phyloP scores from a whole-genome alignment of 805 yeast genomes.

The Sugiyamaella boreocaroliniensis region DNA sequence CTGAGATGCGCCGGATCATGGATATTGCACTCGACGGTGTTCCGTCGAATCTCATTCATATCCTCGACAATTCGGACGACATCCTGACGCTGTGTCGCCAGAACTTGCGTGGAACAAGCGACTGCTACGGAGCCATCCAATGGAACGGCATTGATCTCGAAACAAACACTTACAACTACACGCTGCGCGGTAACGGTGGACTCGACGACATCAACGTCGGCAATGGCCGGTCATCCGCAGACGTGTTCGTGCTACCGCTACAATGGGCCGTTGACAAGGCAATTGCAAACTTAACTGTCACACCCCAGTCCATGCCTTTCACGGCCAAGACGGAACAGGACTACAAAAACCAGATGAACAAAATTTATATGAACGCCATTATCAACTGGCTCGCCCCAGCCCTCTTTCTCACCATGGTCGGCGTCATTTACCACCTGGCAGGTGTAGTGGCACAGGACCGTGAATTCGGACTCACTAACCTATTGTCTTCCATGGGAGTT shows the following conservation, averaged over 20 bases:
- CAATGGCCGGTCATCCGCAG: conserved; percentile 25
- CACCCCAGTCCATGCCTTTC: conserved; percentile 28
- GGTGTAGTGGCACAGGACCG: conserved; percentile 31
- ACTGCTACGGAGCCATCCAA: conserved; percentile 32
- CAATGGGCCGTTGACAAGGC: conserved; percentile 33
- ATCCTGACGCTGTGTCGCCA: conserved; percentile 26
- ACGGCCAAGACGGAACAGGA: conserved; percentile 25
- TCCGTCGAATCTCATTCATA: conserved; percentile 24
- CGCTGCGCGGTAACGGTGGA: conserved; percentile 32
- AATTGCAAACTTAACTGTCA: conserved; percentile 22
- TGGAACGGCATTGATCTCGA: conserved; percentile 28
- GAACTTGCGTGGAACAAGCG: conserved; percentile 28
- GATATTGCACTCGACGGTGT: conserved; percentile 27
- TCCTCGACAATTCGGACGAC: conserved; percentile 21
- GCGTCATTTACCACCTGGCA: conserved; percentile 32
- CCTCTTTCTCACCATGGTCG: conserved; percentile 31
- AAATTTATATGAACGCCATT: conserved; percentile 24
- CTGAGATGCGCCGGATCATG: conserved; percentile 26
- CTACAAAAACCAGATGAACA: conserved; percentile 23
- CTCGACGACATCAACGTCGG: conserved; percentile 23
- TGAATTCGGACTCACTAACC: conserved; percentile 27
- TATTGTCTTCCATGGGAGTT: conserved; percentile 31
- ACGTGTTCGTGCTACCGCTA: conserved; percentile 28
- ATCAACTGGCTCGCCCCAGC: conserved; percentile 31
- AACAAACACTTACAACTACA: conserved; percentile 28